These are phyloP conservation scores for Jasminum sambac DNA, from an alignment of 257 asterid genomes.

Conservation along the genomic window DNA sequence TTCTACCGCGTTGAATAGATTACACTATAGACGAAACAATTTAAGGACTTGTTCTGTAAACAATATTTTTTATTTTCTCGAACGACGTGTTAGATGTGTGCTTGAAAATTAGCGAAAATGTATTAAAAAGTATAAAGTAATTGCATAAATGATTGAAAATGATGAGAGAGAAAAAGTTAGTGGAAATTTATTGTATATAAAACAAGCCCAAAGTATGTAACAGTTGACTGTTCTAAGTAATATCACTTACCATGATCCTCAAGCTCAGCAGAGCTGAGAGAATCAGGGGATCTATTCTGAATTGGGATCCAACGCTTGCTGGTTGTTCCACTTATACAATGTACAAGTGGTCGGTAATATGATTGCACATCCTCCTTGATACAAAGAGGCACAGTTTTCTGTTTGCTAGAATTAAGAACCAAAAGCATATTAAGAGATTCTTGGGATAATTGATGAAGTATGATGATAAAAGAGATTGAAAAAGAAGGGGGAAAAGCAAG, in stretches of 20 bases:
- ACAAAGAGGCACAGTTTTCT: slow-evolving; percentile 61
- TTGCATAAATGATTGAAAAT: no score
- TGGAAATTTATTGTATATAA: no score
- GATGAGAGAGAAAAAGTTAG: no score
- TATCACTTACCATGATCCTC: slow-evolving; percentile 63
- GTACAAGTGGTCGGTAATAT: slow-evolving; percentile 72
- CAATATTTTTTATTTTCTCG: no score
- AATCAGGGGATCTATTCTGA: slow-evolving; percentile 59
- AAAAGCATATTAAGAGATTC: slow-evolving; percentile 16
- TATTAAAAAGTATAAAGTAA: no score
- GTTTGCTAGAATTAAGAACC: slow-evolving; percentile 41
- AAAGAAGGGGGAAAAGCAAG: neutral
- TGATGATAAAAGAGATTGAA: neutral
- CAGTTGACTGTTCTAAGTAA: slow-evolving; percentile 2
- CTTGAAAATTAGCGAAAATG: no score
- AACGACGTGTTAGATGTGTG: no score
- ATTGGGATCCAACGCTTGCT: slow-evolving; percentile 81
- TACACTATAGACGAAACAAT: slow-evolving; percentile 8
- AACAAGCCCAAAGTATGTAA: no score
- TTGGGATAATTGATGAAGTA: slow-evolving; percentile 8
- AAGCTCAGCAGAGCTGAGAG: slow-evolving; percentile 53
- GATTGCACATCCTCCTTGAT: slow-evolving; percentile 66
- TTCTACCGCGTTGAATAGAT: slow-evolving; percentile 1
- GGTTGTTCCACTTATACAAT: slow-evolving; percentile 66
- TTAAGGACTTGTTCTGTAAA: no score